Base-by-base conservation (phyloP, 2,329 filamentous ascomycete genomes). In the Cladosporium sp. region DNA sequence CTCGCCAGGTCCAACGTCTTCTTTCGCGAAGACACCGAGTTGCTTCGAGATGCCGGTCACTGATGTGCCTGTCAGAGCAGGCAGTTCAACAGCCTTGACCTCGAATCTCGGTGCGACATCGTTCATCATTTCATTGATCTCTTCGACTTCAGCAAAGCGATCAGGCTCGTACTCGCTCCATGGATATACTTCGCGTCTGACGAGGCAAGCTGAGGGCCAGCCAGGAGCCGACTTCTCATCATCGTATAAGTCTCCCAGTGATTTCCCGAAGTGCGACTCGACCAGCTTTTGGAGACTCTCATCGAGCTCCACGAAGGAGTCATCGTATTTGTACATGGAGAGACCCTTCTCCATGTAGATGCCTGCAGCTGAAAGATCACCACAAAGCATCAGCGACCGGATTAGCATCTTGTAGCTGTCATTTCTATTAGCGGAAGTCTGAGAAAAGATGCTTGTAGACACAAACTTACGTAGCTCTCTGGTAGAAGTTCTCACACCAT, bases 1-100 rank as follows among this genome's bases (percentile, higher is more conserved):
- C 75, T 96, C 91, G 11, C 91, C 91, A 0, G 92, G 87, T 0
- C 82, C 80, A 44, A 98, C 91, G 69, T 96, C 89, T 69, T 91
- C 86, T 71, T 88, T 91, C 8, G 93, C 94, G 76, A 98, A 98
- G 3, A 99, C 85, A 5, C 95, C 95, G 0, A 99, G 85, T 77
- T 99, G 95, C 67, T 86, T 85, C 70, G 88, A 89, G 5, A 86
- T 89, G 10, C 67, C 59, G 44, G 68, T 66, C 28, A 64, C 67
- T 28, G 71, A 69, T 29, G 69, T 71, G 18, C 71, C 71, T 33
- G 69, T 72, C 28, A 98, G 80, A 0, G 91, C 81, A 0, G 94
- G 95, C 5, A 99, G 80, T 35, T 89, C 85, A 0, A 92, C 88
- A 3, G 90, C 89, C 66, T 87, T 86, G 33, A 96, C 91, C 69